Evolutionary conservation across 495 filamentous ascomycete species (phyloP).

Genomic region (Cercophora sp.): DNA sequence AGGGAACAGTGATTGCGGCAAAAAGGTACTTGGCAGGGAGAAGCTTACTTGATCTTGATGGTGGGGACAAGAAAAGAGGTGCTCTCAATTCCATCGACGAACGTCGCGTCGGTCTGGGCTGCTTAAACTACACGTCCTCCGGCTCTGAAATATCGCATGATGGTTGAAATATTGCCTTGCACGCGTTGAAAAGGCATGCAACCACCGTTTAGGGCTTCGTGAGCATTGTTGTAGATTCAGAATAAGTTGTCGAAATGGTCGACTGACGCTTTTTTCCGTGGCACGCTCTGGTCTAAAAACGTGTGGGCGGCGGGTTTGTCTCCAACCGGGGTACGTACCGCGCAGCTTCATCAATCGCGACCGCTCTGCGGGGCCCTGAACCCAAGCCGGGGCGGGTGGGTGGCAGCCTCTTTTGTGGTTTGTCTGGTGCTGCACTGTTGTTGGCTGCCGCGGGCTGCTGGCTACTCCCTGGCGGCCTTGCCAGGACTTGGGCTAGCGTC

Average conservation of each 20-base stretch:
- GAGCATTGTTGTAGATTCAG: no score
- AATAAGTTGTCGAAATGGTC: no score
- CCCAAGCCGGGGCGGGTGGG: slow-evolving; percentile 7
- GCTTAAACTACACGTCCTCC: no score
- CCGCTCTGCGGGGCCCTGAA: slow-evolving; percentile 4
- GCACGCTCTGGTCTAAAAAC: slow-evolving; percentile 18
- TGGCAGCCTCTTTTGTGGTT: slow-evolving; percentile 9
- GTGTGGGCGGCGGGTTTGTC: slow-evolving; percentile 7
- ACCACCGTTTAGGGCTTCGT: no score
- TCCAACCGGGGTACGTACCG: slow-evolving; percentile 16
- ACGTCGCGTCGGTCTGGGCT: no score
- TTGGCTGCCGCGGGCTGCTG: slow-evolving; percentile 9
- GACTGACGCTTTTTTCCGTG: no score
- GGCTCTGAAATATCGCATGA: no score
- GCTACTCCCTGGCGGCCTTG: not conserved
- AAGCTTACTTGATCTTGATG: no score
- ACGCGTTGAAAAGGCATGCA: no score
- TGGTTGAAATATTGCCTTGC: no score
- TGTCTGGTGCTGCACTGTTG: not conserved
- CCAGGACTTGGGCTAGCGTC: slow-evolving; percentile 22
- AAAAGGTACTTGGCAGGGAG: slow-evolving; percentile 15
- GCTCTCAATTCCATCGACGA: no score
- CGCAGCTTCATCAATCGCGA: slow-evolving; percentile 7
- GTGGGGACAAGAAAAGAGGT: no score
- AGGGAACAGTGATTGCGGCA: slow-evolving; percentile 13